Evolutionary conservation across 139 green algal species (phyloP), one percentile per base, ranked within the genome.

Genomic region (Tetraselmis striata): DNA sequence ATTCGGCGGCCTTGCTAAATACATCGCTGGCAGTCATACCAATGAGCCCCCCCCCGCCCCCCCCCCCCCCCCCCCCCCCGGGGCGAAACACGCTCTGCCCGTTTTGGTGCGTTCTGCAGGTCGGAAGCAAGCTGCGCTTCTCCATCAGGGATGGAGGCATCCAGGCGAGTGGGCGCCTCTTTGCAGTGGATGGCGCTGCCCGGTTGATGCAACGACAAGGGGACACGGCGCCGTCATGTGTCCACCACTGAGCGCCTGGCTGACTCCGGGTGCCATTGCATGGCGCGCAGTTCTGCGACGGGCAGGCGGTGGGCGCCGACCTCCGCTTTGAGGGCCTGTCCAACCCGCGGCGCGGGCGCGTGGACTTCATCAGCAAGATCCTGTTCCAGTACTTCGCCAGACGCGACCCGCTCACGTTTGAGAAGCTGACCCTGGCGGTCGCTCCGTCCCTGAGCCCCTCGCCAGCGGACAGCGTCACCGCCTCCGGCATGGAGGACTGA

Each of bases 311-410:
- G 0, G 90, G 86, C 0, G 92, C 92, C 1, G 91, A 97, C 81
- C 81, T 98, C 31, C 79, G 84, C 0, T 97, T 91, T 59, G 85
- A 88, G 81, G 93, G 89, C 1, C 29, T 84, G 23, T 91, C 83
- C 23, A 92, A 93, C 30, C 86, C 92, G 85, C 87, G 94, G 0
- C 82, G 92, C 26, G 93, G 93, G 0, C 83, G 89, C 0, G 90
- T 95, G 11, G 95, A 98, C 86, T 85, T 79, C 28, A 84, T 92
- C n/a, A 94, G 85, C 81, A 98, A 98, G 87, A 87, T 96, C 30
- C 11, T 97, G 11, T 98, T 98, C 81, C 94, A 98, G 85, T 85
- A 92, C 59, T 76, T 91, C 29, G 94, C 94, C 11, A 78, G 94
- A 22, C 85, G 80, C 1, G 22, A 84, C 23, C 91, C 92, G 24